phyloP scores from a whole-genome alignment of 306 rosid species.

The Cucumis cinereus region DNA sequence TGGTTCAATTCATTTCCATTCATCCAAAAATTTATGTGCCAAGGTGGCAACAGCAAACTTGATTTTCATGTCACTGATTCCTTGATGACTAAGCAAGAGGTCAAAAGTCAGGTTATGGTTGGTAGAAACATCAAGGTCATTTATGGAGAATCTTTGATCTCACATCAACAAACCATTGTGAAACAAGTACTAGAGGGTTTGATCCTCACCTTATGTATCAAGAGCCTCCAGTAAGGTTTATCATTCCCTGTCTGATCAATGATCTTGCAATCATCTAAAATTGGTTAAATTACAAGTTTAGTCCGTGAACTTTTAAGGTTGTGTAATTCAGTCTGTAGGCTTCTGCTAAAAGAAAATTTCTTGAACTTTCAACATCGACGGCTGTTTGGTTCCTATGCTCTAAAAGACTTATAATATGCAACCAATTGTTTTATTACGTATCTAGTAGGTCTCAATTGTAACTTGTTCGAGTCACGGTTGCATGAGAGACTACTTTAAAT shows the following conservation, averaged over 20 bases:
- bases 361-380: neutral
- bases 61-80: no score
- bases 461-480: neutral
- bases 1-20: neutral
- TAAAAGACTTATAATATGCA: neutral
- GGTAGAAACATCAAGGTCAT: no score
- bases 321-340: neutral
- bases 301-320: neutral
- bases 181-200: no score
- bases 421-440: neutral
- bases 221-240: neutral
- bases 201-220: neutral
- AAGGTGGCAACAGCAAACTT: no score
- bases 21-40: neutral
- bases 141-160: no score
- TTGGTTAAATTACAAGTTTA: neutral
- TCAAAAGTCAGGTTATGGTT: no score
- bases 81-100: no score
- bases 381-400: neutral
- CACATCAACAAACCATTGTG: no score
- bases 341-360: neutral
- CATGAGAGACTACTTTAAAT: neutral
- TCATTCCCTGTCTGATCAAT: no score
- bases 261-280: neutral
- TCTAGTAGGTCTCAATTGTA: neutral